These are phyloP conservation scores for Juglanconis juglandina DNA, from an alignment of 2,329 filamentous ascomycete genomes.

Conservation along the genomic window DNA sequence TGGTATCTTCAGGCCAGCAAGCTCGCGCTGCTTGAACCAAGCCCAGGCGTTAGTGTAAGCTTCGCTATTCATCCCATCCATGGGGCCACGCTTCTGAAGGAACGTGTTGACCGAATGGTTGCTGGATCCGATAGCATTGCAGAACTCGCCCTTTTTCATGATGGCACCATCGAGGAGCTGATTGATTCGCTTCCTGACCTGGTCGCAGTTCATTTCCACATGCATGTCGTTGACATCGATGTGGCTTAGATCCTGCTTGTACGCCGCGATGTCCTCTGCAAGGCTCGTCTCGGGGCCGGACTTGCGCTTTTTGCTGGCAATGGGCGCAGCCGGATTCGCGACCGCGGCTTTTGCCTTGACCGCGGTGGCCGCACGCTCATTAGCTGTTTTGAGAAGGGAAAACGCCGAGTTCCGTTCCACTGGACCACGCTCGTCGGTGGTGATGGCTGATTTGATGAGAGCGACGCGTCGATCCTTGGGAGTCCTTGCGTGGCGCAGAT, in stretches of 20 bases:
- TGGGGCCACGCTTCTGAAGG: conserved; percentile 42
- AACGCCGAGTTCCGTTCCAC: too few species aligned
- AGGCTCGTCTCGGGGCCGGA: conserved; percentile 24
- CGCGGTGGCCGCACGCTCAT: too few species aligned
- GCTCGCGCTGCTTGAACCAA: conserved; percentile 51
- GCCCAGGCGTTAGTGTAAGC: conserved; percentile 33
- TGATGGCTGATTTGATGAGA: not conserved
- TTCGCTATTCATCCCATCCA: conserved; percentile 32
- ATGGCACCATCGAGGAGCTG: conserved; percentile 43
- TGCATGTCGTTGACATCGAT: conserved; percentile 8
- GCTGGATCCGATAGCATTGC: conserved; percentile 42
- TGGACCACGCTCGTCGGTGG: not conserved
- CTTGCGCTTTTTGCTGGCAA: conserved; percentile 27
- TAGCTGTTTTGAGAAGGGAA: too few species aligned
- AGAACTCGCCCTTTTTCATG: conserved; percentile 48
- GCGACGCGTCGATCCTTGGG: not conserved
- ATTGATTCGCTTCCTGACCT: conserved; percentile 22
- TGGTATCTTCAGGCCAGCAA: conserved; percentile 41
- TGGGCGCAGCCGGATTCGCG: not conserved
- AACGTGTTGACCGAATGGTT: conserved; percentile 40
- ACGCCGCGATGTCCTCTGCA: conserved; percentile 25
- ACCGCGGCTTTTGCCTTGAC: not conserved
- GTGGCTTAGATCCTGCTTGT: conserved; percentile 25
- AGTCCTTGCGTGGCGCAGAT: not conserved
- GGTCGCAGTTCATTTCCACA: conserved; percentile 9